A percentile compares a stretch with the other conserved stretches of the same genome.
Conservation (phyloP, 2,329 filamentous ascomycete species). For the Paraconiothyrium brasiliense region DNA sequence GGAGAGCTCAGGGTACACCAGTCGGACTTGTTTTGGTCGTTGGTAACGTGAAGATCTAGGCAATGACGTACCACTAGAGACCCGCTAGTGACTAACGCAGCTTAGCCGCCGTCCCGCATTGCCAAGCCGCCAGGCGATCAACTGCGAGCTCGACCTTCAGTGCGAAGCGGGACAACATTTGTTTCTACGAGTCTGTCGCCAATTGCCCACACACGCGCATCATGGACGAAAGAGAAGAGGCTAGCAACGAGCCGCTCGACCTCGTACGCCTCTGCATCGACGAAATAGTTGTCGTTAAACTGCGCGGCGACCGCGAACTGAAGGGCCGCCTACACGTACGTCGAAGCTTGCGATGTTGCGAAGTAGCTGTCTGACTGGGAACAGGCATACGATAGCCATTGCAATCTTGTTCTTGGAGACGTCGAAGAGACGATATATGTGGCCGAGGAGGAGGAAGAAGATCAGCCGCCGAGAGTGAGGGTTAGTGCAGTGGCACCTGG, state of each 20-base stretch:
- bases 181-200: neutral
- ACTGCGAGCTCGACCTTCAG: conserved; percentile 23
- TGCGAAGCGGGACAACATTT: conserved; percentile 2
- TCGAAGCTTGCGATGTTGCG: conserved; percentile 7
- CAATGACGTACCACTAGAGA: conserved; percentile 24
- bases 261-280: conserved; percentile 93
- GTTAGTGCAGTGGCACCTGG: conserved; percentile 9
- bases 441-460: conserved; percentile 85
- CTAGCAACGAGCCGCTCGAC: conserved; percentile 84
- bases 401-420: conserved; percentile 94
- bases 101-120: conserved; percentile 17
- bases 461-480: conserved; percentile 63
- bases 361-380: neutral
- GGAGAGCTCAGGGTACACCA: neutral
- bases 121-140: conserved; percentile 24
- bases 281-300: conserved; percentile 96
- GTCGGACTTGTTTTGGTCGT: conserved; percentile 5
- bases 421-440: conserved; percentile 97
- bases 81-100: conserved; percentile 6
- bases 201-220: conserved; percentile 30
- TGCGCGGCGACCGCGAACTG: conserved; percentile 92
- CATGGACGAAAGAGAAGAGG: conserved; percentile 87
- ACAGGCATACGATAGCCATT: conserved; percentile 98
- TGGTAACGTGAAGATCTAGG: conserved; percentile 24
- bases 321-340: conserved; percentile 91